Base-by-base conservation (phyloP, 208 protist species). In the Acanthamoeba royreba region DNA sequence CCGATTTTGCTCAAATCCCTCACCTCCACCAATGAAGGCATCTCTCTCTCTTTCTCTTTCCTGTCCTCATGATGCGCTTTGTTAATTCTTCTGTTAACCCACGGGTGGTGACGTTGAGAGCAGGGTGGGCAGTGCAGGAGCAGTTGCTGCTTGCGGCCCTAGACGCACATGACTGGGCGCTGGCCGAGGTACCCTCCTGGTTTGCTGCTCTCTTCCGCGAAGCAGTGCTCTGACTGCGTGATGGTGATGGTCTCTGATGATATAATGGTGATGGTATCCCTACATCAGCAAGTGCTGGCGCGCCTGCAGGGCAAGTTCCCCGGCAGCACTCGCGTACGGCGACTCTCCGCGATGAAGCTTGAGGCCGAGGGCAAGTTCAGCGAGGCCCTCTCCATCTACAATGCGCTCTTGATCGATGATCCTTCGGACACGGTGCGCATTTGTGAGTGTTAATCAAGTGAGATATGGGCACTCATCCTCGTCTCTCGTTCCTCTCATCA, bases 111-210 rank as follows among this genome's bases (percentile, higher is more conserved):
- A n/a, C n/a, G n/a, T 66, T 2, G 13, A 9, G 9, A 31, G n/a
- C 52, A 91, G 85, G n/a, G 25, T 91, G 85, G 85, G 66, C 85
- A 17, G 85, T 91, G 85, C 45, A 47, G 17, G 85, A 91, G 42
- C 85, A 91, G 33, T 33, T 91, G 19, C 66, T 91, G 31, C n/a
- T 69, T 19, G 85, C 85, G 13, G 45, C 85, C 13, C 85, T 91
- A 40, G 85, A 91, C 47, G 19, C 40, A 5, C 38, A 17, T 38
- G 55, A 58, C 46, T n/a, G 58, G 2, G 1, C 33, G 19, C 33
- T 69, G 1, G 85, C 85, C 45, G 31, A 91, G 1, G 85, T 85
- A 52, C 83, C n/a, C n/a, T n/a, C n/a, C n/a, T n/a, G n/a, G n/a
- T n/a, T n/a, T n/a, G n/a, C n/a, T n/a, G n/a, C n/a, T n/a, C n/a